Percentiles rank a stretch among this genome's conserved stretches.
Conservation (phyloP, 2,329 filamentous ascomycete species). For the Epichloe baconii region DNA sequence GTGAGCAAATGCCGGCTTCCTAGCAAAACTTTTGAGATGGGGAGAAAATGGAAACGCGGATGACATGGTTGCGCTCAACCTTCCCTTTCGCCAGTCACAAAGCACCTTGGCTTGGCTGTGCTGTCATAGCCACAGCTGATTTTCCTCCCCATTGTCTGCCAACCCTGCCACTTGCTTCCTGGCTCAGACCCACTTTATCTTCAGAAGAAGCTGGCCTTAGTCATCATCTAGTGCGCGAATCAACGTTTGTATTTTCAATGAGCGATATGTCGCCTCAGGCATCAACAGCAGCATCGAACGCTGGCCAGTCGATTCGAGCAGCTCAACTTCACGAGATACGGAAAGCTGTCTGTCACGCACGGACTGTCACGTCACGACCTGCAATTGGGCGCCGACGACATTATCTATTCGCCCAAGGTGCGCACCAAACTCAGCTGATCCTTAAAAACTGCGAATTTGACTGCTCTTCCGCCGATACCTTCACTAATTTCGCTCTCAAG, state of each 20-base stretch:
- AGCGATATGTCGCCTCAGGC: constrained; percentile 21
- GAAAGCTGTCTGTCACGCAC: background rate
- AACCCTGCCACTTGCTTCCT: background rate
- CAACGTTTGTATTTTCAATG: background rate
- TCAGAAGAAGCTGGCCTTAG: background rate
- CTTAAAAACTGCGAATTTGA: background rate
- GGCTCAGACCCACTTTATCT: background rate
- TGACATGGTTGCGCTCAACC: constrained; percentile 6
- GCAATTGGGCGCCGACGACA: constrained; percentile 23
- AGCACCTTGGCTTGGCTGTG: background rate
- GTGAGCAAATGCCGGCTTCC: constrained; percentile 28
- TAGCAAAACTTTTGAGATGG: constrained; percentile 37
- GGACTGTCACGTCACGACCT: constrained; percentile 11
- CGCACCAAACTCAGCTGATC: background rate
- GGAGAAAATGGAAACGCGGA: constrained; percentile 15
- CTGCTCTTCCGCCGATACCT: background rate
- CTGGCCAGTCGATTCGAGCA: background rate
- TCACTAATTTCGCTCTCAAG: constrained; percentile 20
- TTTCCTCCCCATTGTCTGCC: background rate
- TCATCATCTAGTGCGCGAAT: background rate
- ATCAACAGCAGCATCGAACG: background rate
- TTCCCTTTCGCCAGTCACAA: background rate
- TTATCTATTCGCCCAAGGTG: constrained; percentile 16
- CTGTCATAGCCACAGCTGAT: background rate
- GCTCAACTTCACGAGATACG: background rate